Evolutionary conservation across 2,329 filamentous ascomycete genomes (phyloP).

Genomic region (Trichophaea hybrida): DNA sequence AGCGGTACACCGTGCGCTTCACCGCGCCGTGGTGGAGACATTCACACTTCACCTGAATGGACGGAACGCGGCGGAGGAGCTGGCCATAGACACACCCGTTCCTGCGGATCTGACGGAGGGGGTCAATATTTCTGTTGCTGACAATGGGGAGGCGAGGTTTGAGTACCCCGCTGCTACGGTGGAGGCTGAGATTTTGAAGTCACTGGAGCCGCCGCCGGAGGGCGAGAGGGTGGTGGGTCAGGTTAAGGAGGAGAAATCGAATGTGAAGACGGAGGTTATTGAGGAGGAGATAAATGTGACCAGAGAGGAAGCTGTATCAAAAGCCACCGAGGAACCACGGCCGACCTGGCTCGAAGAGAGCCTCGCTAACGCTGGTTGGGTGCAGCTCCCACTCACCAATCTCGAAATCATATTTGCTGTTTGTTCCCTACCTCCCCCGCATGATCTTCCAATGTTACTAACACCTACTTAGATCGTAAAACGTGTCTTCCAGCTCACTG

Average conservation of each 20-base stretch:
- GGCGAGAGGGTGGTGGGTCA: slow-evolving; percentile 23
- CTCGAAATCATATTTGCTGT: slow-evolving; percentile 57
- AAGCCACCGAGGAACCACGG: slow-evolving; percentile 32
- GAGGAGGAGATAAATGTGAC: slow-evolving; percentile 21
- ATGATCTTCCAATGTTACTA: background rate
- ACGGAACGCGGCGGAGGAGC: background rate
- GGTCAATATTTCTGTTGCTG: slow-evolving; percentile 2
- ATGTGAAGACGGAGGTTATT: slow-evolving; percentile 26
- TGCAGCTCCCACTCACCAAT: slow-evolving; percentile 43
- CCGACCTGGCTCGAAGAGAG: slow-evolving; percentile 32
- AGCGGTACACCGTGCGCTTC: slow-evolving; percentile 29
- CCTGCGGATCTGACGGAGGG: slow-evolving; percentile 14
- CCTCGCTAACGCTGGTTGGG: slow-evolving; percentile 40
- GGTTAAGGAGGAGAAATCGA: slow-evolving; percentile 26
- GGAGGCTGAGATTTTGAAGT: slow-evolving; percentile 8
- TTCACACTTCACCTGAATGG: slow-evolving; percentile 30
- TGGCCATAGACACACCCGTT: slow-evolving; percentile 16
- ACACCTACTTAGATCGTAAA: slow-evolving; percentile 35
- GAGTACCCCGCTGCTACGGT: slow-evolving; percentile 12
- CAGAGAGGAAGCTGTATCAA: slow-evolving; percentile 25
- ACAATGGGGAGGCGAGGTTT: slow-evolving; percentile 26
- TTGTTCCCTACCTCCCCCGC: slow-evolving; percentile 31
- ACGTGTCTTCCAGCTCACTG: slow-evolving; percentile 67
- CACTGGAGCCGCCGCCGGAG: slow-evolving; percentile 3
- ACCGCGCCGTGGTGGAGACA: slow-evolving; percentile 43